Percentiles rank a stretch among this genome's conserved stretches.
Conservation (phyloP, 768 basidiomycete species). For the Termitomyces sp. region DNA sequence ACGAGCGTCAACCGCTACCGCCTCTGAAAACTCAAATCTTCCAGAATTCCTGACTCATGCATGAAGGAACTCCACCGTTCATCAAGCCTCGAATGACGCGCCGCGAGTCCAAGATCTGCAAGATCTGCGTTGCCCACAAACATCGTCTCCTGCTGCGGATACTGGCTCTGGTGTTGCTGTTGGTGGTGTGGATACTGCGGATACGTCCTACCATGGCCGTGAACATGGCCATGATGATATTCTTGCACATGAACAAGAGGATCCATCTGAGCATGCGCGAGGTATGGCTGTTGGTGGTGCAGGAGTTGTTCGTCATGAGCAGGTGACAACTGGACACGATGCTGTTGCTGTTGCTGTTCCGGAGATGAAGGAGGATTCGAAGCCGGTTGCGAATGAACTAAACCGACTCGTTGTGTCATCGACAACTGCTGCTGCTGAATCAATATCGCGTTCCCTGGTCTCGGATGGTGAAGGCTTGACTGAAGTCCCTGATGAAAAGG, state of each 20-base stretch:
- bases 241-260: neutral
- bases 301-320: neutral
- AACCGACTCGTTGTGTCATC: neutral
- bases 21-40: constrained; percentile 18
- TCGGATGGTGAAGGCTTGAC: neutral
- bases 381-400: neutral
- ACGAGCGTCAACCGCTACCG: neutral
- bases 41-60: constrained; percentile 44
- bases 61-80: constrained; percentile 60
- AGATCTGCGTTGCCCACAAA: constrained; percentile 35
- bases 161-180: constrained; percentile 12
- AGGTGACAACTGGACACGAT: constrained; percentile 8
- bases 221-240: neutral
- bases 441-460: neutral
- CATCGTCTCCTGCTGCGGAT: constrained; percentile 7
- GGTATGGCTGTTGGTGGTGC: neutral
- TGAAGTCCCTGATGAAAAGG: neutral
- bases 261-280: neutral
- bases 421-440: constrained; percentile 1
- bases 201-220: neutral
- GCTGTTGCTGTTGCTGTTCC: constrained; percentile 9
- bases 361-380: neutral
- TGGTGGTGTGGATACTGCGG: constrained; percentile 12
- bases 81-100: constrained; percentile 47
- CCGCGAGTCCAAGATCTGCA: constrained; percentile 54